Percentiles rank a stretch among this genome's conserved stretches.
Conservation (phyloP, 352 stramenopile species). For the Pythium scleroteichum region DNA sequence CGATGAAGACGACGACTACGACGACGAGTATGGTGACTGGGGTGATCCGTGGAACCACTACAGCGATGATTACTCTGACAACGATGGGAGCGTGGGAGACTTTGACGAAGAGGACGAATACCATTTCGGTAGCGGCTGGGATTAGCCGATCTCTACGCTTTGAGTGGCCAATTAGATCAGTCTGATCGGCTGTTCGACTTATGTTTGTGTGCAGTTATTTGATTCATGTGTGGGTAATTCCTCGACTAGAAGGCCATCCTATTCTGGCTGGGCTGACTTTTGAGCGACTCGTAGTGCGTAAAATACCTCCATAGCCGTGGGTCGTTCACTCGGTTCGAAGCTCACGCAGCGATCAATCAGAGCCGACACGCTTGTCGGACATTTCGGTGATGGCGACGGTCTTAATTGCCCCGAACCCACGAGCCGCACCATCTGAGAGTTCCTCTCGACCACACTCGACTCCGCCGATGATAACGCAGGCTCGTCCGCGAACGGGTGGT, state of each 20-base stretch:
- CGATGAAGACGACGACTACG: slow-evolving; percentile 4
- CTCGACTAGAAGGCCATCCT: too few species aligned
- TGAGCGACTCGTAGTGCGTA: slow-evolving; percentile 1
- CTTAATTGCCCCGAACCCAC: not conserved
- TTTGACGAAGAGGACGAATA: too few species aligned
- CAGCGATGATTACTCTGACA: too few species aligned
- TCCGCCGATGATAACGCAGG: not conserved
- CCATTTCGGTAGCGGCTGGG: too few species aligned
- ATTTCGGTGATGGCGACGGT: not conserved
- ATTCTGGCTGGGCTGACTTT: not conserved
- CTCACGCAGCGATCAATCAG: not conserved
- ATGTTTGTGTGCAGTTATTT: too few species aligned
- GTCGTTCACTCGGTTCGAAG: not conserved
- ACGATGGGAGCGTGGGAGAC: too few species aligned
- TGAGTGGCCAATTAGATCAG: too few species aligned
- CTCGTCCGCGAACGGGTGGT: slow-evolving; percentile 2
- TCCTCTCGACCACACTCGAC: not conserved
- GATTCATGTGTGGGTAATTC: too few species aligned
- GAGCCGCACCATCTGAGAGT: not conserved
- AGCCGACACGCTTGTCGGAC: not conserved
- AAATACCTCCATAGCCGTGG: slow-evolving; percentile 11
- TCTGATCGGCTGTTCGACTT: too few species aligned
- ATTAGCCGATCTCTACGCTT: too few species aligned
- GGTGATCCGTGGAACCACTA: too few species aligned
- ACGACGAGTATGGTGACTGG: not conserved